These are phyloP conservation scores for Nemania sp. DNA, from an alignment of 2,329 filamentous ascomycete genomes.

Conservation along the genomic window DNA sequence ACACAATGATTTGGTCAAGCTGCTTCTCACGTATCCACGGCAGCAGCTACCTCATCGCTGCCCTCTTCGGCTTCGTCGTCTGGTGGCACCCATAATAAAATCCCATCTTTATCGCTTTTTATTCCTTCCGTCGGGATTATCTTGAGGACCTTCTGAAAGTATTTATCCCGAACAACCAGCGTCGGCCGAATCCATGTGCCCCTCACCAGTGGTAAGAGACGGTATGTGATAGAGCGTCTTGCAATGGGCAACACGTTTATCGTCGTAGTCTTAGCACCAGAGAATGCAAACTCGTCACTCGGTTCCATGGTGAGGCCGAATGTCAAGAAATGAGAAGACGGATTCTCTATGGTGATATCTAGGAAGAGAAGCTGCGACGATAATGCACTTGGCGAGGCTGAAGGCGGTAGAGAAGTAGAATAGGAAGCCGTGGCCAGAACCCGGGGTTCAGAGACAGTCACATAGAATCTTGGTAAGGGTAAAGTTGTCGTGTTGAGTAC, in stretches of 20 bases:
- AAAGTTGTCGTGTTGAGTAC: slow-evolving; percentile 67
- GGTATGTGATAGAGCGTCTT: slow-evolving; percentile 72
- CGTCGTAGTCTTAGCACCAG: slow-evolving; percentile 79
- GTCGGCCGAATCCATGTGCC: slow-evolving; percentile 73
- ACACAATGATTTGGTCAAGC: not conserved
- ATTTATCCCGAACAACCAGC: slow-evolving; percentile 81
- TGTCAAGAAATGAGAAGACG: slow-evolving; percentile 90
- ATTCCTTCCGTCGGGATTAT: slow-evolving; percentile 79
- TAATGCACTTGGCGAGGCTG: slow-evolving; percentile 40
- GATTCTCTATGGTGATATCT: slow-evolving; percentile 80
- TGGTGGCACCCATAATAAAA: slow-evolving; percentile 65
- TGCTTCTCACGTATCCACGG: not conserved
- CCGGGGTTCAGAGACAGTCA: slow-evolving; percentile 83
- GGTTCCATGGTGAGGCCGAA: slow-evolving; percentile 93
- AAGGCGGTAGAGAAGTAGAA: slow-evolving; percentile 38
- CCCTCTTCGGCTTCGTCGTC: slow-evolving; percentile 40
- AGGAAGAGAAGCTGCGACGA: slow-evolving; percentile 49
- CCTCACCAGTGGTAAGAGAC: slow-evolving; percentile 68
- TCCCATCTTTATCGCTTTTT: slow-evolving; percentile 65
- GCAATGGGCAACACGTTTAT: slow-evolving; percentile 84
- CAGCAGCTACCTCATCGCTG: slow-evolving; percentile 12
- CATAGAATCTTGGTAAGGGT: slow-evolving; percentile 76
- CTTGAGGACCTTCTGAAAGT: slow-evolving; percentile 88
- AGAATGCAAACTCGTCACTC: slow-evolving; percentile 90
- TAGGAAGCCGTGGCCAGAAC: slow-evolving; percentile 69